Evolutionary conservation across 139 green algal genomes (phyloP).

Genomic region (Marvania coccoides): DNA sequence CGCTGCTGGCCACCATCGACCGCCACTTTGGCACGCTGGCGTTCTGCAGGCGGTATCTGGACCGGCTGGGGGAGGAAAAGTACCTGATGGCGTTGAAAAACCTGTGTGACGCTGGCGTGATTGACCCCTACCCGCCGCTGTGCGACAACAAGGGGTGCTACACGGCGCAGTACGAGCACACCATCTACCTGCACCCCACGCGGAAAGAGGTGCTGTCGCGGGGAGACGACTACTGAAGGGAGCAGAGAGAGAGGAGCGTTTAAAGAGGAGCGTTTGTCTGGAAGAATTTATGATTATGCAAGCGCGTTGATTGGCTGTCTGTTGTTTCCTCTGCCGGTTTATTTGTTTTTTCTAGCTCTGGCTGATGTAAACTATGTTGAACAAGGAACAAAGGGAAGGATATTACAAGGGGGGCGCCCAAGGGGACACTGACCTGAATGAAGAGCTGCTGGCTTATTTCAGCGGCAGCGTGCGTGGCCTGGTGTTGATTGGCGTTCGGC

Average conservation of each 20-base stretch:
- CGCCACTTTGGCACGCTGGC: slow-evolving; percentile 96
- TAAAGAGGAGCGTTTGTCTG: no score
- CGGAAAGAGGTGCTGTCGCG: slow-evolving; percentile 93
- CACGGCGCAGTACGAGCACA: slow-evolving; percentile 97
- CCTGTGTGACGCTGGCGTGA: slow-evolving; percentile 85
- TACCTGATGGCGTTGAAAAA: slow-evolving; percentile 99
- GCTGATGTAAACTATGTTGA: no score
- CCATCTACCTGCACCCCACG: slow-evolving; percentile 88
- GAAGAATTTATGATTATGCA: not conserved
- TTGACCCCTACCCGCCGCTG: slow-evolving; percentile 94
- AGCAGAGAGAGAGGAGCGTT: not conserved
- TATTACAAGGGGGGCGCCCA: no score
- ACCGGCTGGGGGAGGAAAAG: slow-evolving; percentile 93
- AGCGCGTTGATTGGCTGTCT: not conserved
- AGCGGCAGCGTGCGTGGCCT: no score
- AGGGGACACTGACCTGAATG: no score
- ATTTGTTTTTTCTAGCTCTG: not conserved
- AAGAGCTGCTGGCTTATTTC: no score
- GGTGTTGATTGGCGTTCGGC: no score
- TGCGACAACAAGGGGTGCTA: slow-evolving; percentile 89
- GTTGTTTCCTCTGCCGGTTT: not conserved
- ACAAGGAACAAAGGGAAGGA: no score
- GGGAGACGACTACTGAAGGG: slow-evolving; percentile 84
- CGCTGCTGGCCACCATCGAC: slow-evolving; percentile 93
- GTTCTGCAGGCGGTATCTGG: slow-evolving; percentile 94